Percentiles rank a stretch among this genome's conserved stretches.
Evolutionary conservation across 1,284 basidiomycete genomes (phyloP).

Genomic region (Sporisorium reilianum): DNA sequence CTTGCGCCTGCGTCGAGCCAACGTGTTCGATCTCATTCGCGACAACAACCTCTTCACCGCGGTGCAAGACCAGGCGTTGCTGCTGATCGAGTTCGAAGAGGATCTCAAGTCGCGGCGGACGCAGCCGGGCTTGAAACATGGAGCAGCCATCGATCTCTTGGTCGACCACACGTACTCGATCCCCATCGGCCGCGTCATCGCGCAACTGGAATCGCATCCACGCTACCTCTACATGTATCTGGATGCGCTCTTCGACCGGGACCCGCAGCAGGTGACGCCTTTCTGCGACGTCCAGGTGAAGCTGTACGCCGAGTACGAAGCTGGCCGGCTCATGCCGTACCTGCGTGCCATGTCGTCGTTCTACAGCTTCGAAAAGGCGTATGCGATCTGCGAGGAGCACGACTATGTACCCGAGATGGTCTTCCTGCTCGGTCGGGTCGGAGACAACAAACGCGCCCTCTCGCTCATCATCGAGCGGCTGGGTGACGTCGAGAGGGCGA

Average conservation of each 20-base stretch:
- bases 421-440: slow-evolving; percentile 95
- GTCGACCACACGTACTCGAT: slow-evolving; percentile 97
- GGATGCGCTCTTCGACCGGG: slow-evolving; percentile 88
- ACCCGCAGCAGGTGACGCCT: slow-evolving; percentile 81
- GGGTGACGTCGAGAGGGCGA: slow-evolving; percentile 91
- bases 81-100: slow-evolving; percentile 93
- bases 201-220: slow-evolving; percentile 82
- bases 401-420: slow-evolving; percentile 97
- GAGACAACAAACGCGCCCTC: slow-evolving; percentile 93
- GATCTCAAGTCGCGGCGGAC: slow-evolving; percentile 76
- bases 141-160: slow-evolving; percentile 83
- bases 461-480: slow-evolving; percentile 94
- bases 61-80: slow-evolving; percentile 89
- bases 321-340: slow-evolving; percentile 85
- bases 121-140: slow-evolving; percentile 66
- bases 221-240: slow-evolving; percentile 92
- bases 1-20: slow-evolving; percentile 83
- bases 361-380: slow-evolving; percentile 94
- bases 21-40: slow-evolving; percentile 93
- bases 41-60: slow-evolving; percentile 95
- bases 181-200: slow-evolving; percentile 88
- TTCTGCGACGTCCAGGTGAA: slow-evolving; percentile 89
- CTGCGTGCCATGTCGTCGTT: slow-evolving; percentile 85
- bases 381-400: slow-evolving; percentile 82
- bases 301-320: slow-evolving; percentile 90